A percentile compares a stretch with the other conserved stretches of the same genome.
These are phyloP conservation scores for Lactarius evosmus DNA, from an alignment of 768 basidiomycete genomes.

Conservation along the genomic window DNA sequence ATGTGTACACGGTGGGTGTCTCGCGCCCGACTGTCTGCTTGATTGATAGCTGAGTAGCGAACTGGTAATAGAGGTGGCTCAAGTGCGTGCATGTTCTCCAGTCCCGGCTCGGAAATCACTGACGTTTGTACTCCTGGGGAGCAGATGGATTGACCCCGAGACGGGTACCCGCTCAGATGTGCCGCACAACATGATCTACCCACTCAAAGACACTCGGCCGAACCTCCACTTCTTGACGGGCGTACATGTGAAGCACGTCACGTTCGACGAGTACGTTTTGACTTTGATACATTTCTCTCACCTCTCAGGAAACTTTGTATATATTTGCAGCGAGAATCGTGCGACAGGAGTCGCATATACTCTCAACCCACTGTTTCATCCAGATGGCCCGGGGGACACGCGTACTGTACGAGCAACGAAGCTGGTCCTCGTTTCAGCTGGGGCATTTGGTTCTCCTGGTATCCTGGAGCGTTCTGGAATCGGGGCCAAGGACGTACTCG, in stretches of 20 bases:
- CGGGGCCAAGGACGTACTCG: constrained; percentile 35
- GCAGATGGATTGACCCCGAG: constrained; percentile 49
- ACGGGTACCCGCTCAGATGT: constrained; percentile 56
- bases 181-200: constrained; percentile 42
- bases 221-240: constrained; percentile 37
- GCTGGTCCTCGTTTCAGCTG: constrained; percentile 41
- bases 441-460: constrained; percentile 38
- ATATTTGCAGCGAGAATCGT: constrained; percentile 24
- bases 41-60: neutral
- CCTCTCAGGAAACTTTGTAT: constrained; percentile 12
- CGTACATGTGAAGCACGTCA: constrained; percentile 36
- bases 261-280: constrained; percentile 33
- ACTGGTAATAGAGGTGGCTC: constrained; percentile 22
- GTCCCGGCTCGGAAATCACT: neutral
- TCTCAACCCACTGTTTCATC: neutral
- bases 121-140: neutral
- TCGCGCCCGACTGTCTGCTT: neutral
- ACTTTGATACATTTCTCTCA: constrained; percentile 29
- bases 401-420: constrained; percentile 33
- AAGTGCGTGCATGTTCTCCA: constrained; percentile 35
- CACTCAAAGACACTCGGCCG: constrained; percentile 32
- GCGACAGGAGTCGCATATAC: constrained; percentile 23
- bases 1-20: constrained; percentile 30
- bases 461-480: constrained; percentile 43
- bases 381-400: constrained; percentile 27